Evolutionary conservation across 108 stramenopile genomes (phyloP).

Genomic region (Poteriospumella lacustris): DNA sequence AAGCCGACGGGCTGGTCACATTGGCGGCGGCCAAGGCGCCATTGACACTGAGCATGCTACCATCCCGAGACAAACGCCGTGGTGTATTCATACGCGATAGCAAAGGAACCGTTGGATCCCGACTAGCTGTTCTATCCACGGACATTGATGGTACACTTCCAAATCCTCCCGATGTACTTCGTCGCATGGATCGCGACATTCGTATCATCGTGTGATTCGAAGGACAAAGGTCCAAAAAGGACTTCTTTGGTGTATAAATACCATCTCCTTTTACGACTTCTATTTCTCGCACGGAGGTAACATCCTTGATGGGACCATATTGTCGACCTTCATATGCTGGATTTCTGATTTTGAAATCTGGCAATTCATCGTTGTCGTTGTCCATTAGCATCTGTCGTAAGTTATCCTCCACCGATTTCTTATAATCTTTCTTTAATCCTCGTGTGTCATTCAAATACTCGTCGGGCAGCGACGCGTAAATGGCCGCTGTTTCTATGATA

Average conservation of each 20-base stretch:
- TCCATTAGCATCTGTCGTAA: neutral
- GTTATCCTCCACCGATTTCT: neutral
- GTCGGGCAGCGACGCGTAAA: neutral
- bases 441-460: neutral
- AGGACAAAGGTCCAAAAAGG: neutral
- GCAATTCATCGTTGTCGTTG: neutral
- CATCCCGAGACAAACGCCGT: neutral
- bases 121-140: neutral
- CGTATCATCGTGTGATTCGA: neutral
- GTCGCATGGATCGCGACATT: neutral
- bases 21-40: neutral
- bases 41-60: neutral
- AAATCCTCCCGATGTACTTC: neutral
- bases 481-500: constrained; percentile 11
- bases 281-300: neutral
- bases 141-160: neutral
- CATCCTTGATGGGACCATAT: constrained; percentile 12
- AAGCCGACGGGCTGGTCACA: neutral
- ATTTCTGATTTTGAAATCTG: neutral
- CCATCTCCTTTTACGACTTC: neutral
- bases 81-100: neutral
- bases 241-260: neutral
- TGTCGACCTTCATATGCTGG: constrained; percentile 3
- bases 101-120: neutral
- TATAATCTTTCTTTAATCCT: neutral